Percentiles rank a stretch among this genome's conserved stretches.
These are phyloP conservation scores for Mortierella sp. DNA, from an alignment of 371 early-diverging fungal species.

Conservation along the genomic window DNA sequence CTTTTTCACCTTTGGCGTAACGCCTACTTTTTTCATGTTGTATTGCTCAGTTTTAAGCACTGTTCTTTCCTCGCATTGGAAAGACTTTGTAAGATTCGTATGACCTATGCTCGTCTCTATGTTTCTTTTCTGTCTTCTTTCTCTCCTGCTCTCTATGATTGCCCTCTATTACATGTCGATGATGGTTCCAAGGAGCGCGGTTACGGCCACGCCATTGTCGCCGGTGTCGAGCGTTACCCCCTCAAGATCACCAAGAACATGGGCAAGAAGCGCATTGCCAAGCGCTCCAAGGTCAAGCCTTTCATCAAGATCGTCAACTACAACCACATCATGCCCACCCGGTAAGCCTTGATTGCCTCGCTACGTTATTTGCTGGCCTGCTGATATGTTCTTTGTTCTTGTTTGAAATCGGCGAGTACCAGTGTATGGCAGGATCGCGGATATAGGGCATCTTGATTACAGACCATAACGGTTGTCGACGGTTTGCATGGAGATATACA, in stretches of 20 bases:
- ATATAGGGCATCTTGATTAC: not conserved
- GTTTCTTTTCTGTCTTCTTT: conserved; percentile 20
- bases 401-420: not conserved
- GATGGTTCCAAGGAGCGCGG: conserved; percentile 94
- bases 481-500: not conserved
- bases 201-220: conserved; percentile 98
- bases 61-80: conserved; percentile 59
- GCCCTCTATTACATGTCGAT: conserved; percentile 73
- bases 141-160: conserved; percentile 17
- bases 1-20: not conserved
- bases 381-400: not conserved
- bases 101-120: conserved; percentile 54
- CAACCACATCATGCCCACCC: conserved; percentile 99
- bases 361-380: not conserved
- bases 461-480: not conserved
- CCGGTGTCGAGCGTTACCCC: conserved; percentile 97
- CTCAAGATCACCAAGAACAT: conserved; percentile 95
- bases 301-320: conserved; percentile 99
- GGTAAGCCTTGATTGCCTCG: conserved; percentile 61
- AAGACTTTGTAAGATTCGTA: conserved; percentile 53
- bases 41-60: conserved; percentile 20
- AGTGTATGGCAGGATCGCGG: not conserved
- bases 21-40: not conserved
- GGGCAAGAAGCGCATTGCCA: conserved; percentile 95
- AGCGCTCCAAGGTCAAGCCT: conserved; percentile 97